Conservation (phyloP, 2,329 filamentous ascomycete species). For the Aspergillus costaricaensis region DNA sequence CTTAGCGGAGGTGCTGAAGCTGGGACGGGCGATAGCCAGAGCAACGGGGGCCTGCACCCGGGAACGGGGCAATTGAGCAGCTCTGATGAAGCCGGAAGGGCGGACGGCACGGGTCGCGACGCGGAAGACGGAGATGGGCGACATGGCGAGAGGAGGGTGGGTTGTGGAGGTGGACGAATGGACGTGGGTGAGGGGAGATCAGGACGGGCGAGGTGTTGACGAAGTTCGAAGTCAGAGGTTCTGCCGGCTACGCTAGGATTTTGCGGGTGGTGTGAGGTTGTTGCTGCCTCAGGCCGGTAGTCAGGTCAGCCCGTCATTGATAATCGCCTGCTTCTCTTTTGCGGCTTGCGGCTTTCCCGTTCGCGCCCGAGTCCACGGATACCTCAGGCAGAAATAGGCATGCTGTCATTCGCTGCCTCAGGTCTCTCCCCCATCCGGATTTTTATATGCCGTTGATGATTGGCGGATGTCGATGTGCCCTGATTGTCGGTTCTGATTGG, state of each 20-base stretch:
- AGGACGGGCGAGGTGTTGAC: constrained; percentile 23
- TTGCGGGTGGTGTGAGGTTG: constrained; percentile 43
- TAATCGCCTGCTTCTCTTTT: constrained; percentile 13
- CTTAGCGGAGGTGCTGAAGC: constrained; percentile 58
- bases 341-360: constrained; percentile 23
- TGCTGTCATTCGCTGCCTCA: not conserved
- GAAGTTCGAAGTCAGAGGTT: constrained; percentile 27
- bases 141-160: constrained; percentile 52
- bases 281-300: constrained; percentile 25
- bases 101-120: constrained; percentile 67
- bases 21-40: constrained; percentile 61
- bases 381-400: constrained; percentile 30
- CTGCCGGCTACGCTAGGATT: constrained; percentile 33
- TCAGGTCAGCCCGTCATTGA: constrained; percentile 16
- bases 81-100: constrained; percentile 63
- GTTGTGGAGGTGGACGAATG: constrained; percentile 30
- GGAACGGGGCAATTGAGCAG: constrained; percentile 60
- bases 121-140: constrained; percentile 69
- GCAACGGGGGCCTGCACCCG: constrained; percentile 59
- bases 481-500: constrained; percentile 16
- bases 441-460: constrained; percentile 29
- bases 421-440: constrained; percentile 14
- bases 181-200: constrained; percentile 20
- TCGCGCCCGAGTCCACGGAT: constrained; percentile 19
- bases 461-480: constrained; percentile 19